Base-by-base conservation (phyloP, 352 stramenopile species). In the Globisporangium uncinulatum region DNA sequence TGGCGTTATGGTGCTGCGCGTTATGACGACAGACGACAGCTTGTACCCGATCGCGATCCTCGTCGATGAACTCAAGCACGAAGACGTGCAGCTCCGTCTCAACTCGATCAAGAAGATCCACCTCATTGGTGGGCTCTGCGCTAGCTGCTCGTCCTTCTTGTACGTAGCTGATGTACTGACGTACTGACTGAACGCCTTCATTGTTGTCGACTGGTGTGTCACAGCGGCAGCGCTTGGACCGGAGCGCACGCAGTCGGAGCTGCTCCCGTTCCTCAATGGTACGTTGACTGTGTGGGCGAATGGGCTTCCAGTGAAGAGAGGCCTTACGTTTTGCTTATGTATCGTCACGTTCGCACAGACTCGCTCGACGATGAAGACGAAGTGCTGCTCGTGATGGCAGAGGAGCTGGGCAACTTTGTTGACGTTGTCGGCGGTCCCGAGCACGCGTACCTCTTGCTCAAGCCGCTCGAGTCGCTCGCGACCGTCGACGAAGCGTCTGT, bases 321-420 rank as follows among this genome's bases (percentile, higher is more conserved):
- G 24, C 0, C 15, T 4, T 6, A 8, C 11, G 4, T 24, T 2
- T 42, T 19, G 17, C n/a, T n/a, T n/a, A n/a, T n/a, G n/a, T n/a
- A n/a, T 48, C 14, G 13, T 49, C 0, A 31, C 39, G 24, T 20
- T 60, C 46, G 43, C 70, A 93, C 24, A 29, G 97, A 99, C 60
- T 97, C 87, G 15, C 84, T 98, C 17, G 97, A 99, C 63, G 97
- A 99, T 59, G 96, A 99, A 65, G 97, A 99, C 71, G 95, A 99
- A 68, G 95, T 99, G 34, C 70, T 99, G 47, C 66, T 98, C 49
- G 92, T 94, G 41, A 96, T 98, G 76, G 93, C 94, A 6, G 90
- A 98, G 63, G 83, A 97, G 55, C 63, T 98, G 9, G 91, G 87
- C 54, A 90, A 77, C 54, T 92, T 98, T 36, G 76, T 87, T 8